Base-by-base conservation (phyloP, 2,329 filamentous ascomycete genomes). In the Alternaria tenuissima region DNA sequence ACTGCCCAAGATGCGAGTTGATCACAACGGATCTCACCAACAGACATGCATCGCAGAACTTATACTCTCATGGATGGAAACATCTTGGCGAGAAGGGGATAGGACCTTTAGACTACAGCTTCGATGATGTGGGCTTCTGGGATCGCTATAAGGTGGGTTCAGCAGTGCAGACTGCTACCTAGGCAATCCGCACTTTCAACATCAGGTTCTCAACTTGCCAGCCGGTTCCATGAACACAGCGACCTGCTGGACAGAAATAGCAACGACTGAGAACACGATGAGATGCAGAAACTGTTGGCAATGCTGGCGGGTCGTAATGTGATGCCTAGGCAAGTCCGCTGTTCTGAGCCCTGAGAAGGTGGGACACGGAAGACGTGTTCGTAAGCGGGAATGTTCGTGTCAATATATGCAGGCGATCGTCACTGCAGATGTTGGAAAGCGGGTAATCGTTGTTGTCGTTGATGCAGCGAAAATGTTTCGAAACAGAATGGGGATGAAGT, bases 401-500 rank as follows among this genome's bases (percentile, higher is more conserved):
- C 38, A 41, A 41, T 14, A 41, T 22, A 22, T 41, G 18, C 18
- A 22, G 7, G 18, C 38, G 14, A 0, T 5, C 18, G 38, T 41
- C 38, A 41, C 38, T 22, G 3, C 22, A n/a, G 14, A 38, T 3
- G 1, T n/a, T 2, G 16, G 28, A 12, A 16, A 16, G 1, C 18
- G 18, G 30, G 7, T n/a, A 22, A 6, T 6, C 11, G 14, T 38
- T 11, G 30, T 34, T 18, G 22, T 44, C 24, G 34, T 41, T 22
- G 22, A 48, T 49, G 52, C 43, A 55, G 51, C 16, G 20, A 46
- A 39, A 48, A 41, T 47, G 34, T 34, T 26, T 41, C 9, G 7
- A 24, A 11, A 14, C 5, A 39, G 11, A 16, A 9, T 34, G 14
- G 43, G 67, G 59, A 64, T 63, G 68, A 63, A 53, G 70, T 68